Conservation (phyloP, 345 rosid species). For the Odontarrhena argentea region DNA sequence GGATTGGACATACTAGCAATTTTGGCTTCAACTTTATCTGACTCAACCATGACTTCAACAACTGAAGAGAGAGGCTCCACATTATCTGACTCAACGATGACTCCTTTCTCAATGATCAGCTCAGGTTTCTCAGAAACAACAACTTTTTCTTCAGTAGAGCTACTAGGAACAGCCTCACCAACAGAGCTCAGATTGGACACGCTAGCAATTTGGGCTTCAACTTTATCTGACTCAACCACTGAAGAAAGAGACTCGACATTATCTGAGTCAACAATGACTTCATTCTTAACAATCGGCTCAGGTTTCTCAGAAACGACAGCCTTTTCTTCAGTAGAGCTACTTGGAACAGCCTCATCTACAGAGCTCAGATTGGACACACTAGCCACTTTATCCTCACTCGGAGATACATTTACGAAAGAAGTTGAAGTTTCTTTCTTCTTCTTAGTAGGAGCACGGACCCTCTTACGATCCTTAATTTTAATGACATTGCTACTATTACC, state of each 20-base stretch:
- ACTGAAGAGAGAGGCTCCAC: constrained; percentile 27
- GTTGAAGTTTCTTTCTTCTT: constrained; percentile 31
- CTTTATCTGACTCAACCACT: background rate
- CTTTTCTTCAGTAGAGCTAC: constrained; percentile 30
- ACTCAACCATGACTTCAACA: constrained; percentile 20
- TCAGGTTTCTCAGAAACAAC: constrained; percentile 14
- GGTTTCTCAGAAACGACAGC: constrained; percentile 15
- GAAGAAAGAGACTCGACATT: constrained; percentile 21
- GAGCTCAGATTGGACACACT: constrained; percentile 23
- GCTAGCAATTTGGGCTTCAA: constrained; percentile 23
- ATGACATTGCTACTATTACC: constrained; percentile 22
- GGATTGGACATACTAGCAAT: constrained; percentile 20
- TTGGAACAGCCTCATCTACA: constrained; percentile 14
- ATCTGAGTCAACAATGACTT: constrained; percentile 9
- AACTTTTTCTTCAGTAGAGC: background rate
- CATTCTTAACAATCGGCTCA: constrained; percentile 22
- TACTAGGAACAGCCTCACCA: constrained; percentile 10
- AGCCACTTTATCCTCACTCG: background rate
- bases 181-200: constrained; percentile 22
- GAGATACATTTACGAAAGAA: constrained; percentile 27
- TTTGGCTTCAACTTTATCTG: constrained; percentile 27
- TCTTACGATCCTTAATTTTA: constrained; percentile 32
- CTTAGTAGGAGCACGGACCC: constrained; percentile 34
- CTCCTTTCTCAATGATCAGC: constrained; percentile 28
- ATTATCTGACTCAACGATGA: constrained; percentile 5